Percentiles rank a stretch among this genome's conserved stretches.
Evolutionary conservation across 208 protist species (phyloP).

Genomic region (Wallacemonas sp.): DNA sequence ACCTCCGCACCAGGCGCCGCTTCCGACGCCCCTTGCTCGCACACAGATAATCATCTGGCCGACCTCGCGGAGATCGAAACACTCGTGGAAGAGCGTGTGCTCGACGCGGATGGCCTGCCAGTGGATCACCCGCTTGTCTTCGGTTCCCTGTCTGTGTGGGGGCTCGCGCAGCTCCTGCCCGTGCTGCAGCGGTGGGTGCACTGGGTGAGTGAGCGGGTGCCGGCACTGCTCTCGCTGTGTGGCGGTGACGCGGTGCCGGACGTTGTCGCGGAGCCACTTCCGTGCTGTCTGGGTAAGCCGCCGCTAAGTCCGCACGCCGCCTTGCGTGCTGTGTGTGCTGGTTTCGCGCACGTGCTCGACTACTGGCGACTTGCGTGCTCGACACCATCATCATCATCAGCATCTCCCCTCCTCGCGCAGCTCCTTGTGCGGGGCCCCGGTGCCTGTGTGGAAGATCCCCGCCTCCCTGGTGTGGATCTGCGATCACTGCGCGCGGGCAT

Average conservation of each 20-base stretch:
- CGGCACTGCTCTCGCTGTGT: background rate
- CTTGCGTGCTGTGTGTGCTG: background rate
- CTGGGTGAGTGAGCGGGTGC: constrained; percentile 11
- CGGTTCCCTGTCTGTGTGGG: constrained; percentile 14
- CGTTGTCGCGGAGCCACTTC: background rate
- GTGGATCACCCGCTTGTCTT: constrained; percentile 19
- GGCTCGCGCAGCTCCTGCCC: constrained; percentile 4
- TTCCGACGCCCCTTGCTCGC: no score
- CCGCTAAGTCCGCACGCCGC: background rate
- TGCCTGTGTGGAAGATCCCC: background rate
- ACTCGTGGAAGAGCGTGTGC: constrained; percentile 12
- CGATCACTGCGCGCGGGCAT: constrained; percentile 15
- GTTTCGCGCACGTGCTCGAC: constrained; percentile 5
- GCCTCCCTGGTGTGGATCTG: constrained; percentile 1
- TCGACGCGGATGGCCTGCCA: constrained; percentile 15
- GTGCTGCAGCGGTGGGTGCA: constrained; percentile 8
- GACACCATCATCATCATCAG: no score
- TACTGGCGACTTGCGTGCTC: constrained; percentile 14
- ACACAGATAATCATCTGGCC: no score
- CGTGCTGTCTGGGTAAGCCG: background rate
- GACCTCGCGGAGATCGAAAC: background rate
- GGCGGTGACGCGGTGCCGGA: background rate
- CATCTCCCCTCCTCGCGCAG: constrained; percentile 10
- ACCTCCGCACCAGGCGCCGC: no score
- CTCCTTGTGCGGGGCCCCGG: constrained; percentile 10